phyloP scores from a whole-genome alignment of 805 yeast genomes.

The Lachancea fermentati region DNA sequence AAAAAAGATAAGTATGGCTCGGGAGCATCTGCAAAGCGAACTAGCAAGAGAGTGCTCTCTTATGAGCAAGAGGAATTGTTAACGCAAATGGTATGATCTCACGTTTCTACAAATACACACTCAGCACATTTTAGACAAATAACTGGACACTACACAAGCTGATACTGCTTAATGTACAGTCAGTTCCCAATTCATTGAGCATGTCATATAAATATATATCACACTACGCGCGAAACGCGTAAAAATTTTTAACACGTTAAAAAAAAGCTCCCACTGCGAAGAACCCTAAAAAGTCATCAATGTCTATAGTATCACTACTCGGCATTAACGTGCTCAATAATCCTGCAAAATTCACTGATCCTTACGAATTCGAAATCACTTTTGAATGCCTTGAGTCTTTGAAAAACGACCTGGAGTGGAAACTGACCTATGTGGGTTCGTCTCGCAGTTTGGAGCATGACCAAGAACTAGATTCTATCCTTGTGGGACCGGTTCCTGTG shows the following conservation, averaged over 20 bases:
- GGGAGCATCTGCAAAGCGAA: conserved; percentile 5
- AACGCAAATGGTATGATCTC: conserved; percentile 8
- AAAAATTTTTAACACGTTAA: background rate
- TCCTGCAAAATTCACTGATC: conserved; percentile 89
- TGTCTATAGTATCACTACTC: conserved; percentile 90
- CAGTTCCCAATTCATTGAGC: no score
- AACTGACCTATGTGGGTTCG: conserved; percentile 92
- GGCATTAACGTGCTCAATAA: conserved; percentile 91
- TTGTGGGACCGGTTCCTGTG: conserved; percentile 99
- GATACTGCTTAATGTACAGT: background rate
- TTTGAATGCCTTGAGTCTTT: conserved; percentile 94
- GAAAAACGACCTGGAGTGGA: conserved; percentile 88
- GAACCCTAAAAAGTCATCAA: conserved; percentile 24
- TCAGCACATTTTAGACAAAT: background rate
- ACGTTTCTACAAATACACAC: background rate
- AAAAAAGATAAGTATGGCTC: conserved; percentile 8
- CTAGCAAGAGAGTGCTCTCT: conserved; percentile 10
- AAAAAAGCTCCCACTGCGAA: no score
- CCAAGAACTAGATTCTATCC: conserved; percentile 89
- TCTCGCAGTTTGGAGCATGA: conserved; percentile 93
- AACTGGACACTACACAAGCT: background rate
- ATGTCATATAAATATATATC: no score
- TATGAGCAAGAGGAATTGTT: conserved; percentile 14
- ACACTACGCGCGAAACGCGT: background rate
- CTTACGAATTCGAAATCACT: conserved; percentile 95